Evolutionary conservation across 1,284 basidiomycete species (phyloP).

Genomic region (Trichosporon ovoides): DNA sequence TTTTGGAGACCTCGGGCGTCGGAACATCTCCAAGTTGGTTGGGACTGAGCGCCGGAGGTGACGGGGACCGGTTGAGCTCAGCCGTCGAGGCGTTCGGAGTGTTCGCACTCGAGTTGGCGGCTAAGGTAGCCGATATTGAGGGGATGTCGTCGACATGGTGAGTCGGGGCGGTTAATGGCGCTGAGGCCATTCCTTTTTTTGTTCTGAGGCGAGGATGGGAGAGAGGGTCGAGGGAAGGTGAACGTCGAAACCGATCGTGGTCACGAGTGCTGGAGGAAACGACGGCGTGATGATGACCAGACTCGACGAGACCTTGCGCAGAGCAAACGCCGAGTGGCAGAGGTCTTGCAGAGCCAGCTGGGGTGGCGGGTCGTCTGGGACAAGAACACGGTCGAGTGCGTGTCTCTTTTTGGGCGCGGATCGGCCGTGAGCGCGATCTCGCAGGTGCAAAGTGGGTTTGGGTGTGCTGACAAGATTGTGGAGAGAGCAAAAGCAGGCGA

Average conservation of each 20-base stretch:
- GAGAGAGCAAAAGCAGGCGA: too few relatives aligned
- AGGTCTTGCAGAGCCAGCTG: too few relatives aligned
- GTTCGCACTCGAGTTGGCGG: not conserved
- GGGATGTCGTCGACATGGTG: conserved; percentile 5
- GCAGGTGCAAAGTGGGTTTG: too few relatives aligned
- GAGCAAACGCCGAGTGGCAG: too few relatives aligned
- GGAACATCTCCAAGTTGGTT: conserved; percentile 13
- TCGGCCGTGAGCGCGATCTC: too few relatives aligned
- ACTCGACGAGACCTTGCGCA: too few relatives aligned
- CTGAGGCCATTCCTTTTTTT: conserved; percentile 3
- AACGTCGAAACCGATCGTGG: not conserved
- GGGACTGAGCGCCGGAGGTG: conserved; percentile 19
- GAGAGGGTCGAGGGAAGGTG: not conserved
- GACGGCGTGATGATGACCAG: too few relatives aligned
- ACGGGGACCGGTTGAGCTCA: conserved; percentile 3
- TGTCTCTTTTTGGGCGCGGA: too few relatives aligned
- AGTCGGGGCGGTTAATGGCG: conserved; percentile 2
- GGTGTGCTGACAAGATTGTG: too few relatives aligned
- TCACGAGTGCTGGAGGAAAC: too few relatives aligned
- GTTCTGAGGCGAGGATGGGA: not conserved
- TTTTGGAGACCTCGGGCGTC: conserved; percentile 43
- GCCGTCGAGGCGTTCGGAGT: not conserved
- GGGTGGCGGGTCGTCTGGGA: too few relatives aligned
- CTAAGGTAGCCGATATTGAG: conserved; percentile 1
- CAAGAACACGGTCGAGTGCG: too few relatives aligned